A percentile compares a stretch with the other conserved stretches of the same genome.
Conservation (phyloP, 108 stramenopile species). For the Epithemia pelagica region DNA sequence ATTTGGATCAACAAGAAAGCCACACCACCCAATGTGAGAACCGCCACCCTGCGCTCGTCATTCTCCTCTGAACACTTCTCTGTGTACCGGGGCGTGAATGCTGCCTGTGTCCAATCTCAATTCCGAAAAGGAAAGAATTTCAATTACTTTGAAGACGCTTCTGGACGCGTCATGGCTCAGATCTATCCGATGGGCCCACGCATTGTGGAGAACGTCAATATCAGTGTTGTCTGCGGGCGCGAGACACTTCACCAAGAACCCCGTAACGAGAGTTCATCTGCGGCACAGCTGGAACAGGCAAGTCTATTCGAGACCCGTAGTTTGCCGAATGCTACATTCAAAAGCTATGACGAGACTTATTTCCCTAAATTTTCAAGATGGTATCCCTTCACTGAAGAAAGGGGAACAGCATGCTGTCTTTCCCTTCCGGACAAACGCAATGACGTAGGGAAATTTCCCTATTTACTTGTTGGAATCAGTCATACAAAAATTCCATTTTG, state of each 20-base stretch:
- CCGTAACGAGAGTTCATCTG: neutral
- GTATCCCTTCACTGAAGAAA: conserved; percentile 1
- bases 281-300: neutral
- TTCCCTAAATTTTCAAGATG: neutral
- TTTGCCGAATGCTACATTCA: neutral
- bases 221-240: too few species aligned
- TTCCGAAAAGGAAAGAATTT: conserved; percentile 1
- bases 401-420: conserved; percentile 16
- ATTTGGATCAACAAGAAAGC: neutral
- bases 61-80: neutral
- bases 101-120: neutral
- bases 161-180: neutral
- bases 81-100: neutral
- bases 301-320: neutral
- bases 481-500: conserved; percentile 7
- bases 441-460: too few species aligned
- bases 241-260: too few species aligned
- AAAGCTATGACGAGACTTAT: neutral
- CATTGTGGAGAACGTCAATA: neutral
- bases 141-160: neutral
- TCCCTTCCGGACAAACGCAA: neutral
- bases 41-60: neutral
- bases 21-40: neutral
- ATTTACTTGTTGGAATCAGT: conserved; percentile 5
- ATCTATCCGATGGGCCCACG: neutral